Evolutionary conservation across 177 flowering plant genomes (phyloP).

Genomic region (Telopea speciosissima): DNA sequence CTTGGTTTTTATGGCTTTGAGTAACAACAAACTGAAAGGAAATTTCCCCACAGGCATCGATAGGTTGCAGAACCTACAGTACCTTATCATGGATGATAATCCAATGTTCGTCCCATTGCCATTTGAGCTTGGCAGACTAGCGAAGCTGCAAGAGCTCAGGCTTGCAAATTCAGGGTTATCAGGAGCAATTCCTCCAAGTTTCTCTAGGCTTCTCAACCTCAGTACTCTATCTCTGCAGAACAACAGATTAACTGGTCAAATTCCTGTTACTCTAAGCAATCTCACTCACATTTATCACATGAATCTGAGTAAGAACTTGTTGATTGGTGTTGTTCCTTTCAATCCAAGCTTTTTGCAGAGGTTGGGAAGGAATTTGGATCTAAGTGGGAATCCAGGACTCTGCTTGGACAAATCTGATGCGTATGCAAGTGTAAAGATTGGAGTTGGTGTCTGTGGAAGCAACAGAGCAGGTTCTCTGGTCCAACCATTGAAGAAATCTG

Average conservation of each 20-base stretch:
- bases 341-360: conserved; percentile 50
- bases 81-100: conserved; percentile 77
- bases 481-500: conserved; percentile 42
- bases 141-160: conserved; percentile 70
- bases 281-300: conserved; percentile 67
- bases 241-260: conserved; percentile 61
- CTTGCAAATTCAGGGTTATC: conserved; percentile 61
- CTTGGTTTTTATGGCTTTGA: conserved; percentile 61
- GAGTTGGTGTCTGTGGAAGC: conserved; percentile 40
- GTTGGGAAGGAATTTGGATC: conserved; percentile 64
- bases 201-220: conserved; percentile 46
- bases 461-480: conserved; percentile 26
- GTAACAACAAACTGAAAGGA: conserved; percentile 55
- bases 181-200: conserved; percentile 47
- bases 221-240: conserved; percentile 61
- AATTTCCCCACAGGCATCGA: conserved; percentile 44
- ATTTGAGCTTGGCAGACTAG: conserved; percentile 41
- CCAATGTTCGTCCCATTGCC: conserved; percentile 62
- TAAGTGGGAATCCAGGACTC: conserved; percentile 62
- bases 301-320: conserved; percentile 68
- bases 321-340: conserved; percentile 68
- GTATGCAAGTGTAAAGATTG: conserved; percentile 34
- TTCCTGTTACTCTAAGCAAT: conserved; percentile 44
- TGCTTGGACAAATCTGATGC: conserved; percentile 51
- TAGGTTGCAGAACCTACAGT: conserved; percentile 54